Evolutionary conservation across 805 yeast species (phyloP), one percentile per base, ranked within the genome.

Genomic region (Teunomyces gatunensis): DNA sequence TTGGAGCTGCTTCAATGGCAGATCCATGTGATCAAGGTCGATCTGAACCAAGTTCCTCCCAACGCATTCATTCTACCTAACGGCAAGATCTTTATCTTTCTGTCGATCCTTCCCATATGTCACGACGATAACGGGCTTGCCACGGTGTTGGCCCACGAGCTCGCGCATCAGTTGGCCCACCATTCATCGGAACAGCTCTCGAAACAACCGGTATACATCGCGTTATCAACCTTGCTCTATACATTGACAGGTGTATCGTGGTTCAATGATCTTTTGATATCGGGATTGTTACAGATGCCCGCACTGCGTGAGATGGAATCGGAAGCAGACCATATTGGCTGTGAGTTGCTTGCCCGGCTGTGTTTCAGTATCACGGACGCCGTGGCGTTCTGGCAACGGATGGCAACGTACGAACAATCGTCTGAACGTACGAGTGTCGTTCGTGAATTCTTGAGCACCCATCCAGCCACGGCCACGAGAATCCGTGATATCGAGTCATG

Each of bases 21-120:
- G 53, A 80, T 94, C 25, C 89, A 89, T 61, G 87, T 94, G 18
- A 58, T 73, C 39, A 56, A 61, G 39, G 84, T 89, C 17, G 79
- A 85, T 52, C 85, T 81, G 48, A 81, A 85, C 1, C 67, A 67
- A 29, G 75, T 75, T n/a, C 91, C 96, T 12, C 98, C 99, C 2
- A 94, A 94, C 68, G 99, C 99, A 1, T 92, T 94, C 68, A 96
- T 94, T 15, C 73, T 94, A 30, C 98, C 98, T 17, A 92, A 94
- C 51, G 99, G 99, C 5, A 91, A 91, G 64, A 96, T 94, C 37
- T 94, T 94, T 67, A 90, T 94, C 15, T 89, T 87, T 60, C 75
- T 85, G 40, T 80, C 87, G 7, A 88, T 94, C 35, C 62, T 94
- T 41, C 86, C 87, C 1, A 80, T 94, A 27, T 85, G 96, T 63